Base-by-base conservation (phyloP, 108 stramenopile genomes). In the Cyclotella baltica region DNA sequence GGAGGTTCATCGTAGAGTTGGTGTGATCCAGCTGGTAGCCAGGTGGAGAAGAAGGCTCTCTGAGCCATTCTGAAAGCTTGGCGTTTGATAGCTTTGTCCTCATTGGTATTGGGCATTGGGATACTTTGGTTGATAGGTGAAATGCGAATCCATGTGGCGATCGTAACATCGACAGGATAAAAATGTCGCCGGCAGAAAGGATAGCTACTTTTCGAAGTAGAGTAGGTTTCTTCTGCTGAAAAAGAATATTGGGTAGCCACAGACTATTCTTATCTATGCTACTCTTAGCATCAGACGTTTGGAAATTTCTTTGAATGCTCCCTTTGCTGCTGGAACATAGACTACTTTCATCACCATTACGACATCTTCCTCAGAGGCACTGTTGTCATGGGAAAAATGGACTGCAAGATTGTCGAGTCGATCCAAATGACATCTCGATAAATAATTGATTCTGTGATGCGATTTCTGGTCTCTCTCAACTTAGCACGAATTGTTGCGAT, bases 81-180 rank as follows among this genome's bases (percentile, higher is more conserved):
- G 65, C 1, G 20, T 61, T 34, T n/a, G 66, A 64, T 33, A 75
- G 34, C 16, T 70, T 79, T 53, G 65, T 79, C 33, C 67, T 47
- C 72, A 79, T 68, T 37, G 73, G n/a, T n/a, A 72, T 34, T 30
- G 33, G 22, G 67, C 28, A 8, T 30, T 72, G 28, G n/a, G n/a
- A n/a, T n/a, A n/a, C n/a, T 72, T 73, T 58, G 69, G 71, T 57
- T 87, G 73, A 47, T 87, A 84, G 16, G 80, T 65, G 16, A 63
- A 87, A 81, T 13, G 81, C 72, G 13, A 82, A 27, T 23, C 85
- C 83, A 61, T 82, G 77, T 36, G 67, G 72, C 38, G 81, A 78
- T 35, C 80, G 79, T 53, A 76, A 87, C 15, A 73, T 58, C 20
- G 71, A 66, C 33, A 87, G 69, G 27, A 87, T 61, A 40, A 81